Base-by-base conservation (phyloP, 2,329 filamentous ascomycete genomes). In the Coniella vitis region DNA sequence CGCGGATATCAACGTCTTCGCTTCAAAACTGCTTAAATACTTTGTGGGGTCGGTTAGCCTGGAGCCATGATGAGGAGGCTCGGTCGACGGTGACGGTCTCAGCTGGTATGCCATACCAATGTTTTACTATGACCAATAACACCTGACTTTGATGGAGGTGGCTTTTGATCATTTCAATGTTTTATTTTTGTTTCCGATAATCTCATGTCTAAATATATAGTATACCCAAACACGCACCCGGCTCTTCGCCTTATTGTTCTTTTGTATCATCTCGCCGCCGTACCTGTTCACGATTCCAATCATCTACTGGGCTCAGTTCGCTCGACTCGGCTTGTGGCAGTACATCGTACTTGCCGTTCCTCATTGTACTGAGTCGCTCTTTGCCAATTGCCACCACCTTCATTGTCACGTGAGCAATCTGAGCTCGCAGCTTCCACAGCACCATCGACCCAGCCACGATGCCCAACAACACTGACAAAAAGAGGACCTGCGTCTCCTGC, bases 401-500 rank as follows among this genome's bases (percentile, higher is more conserved):
- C 17, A 25, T 14, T 14, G 14, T 14, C 14, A 7, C 32, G 17
- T 7, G 19, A 7, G 31, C 14, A 19, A 44, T 17, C 41, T 35
- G 17, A 19, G 19, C n/a, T 4, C 41, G n/a, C 41, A 44, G 41
- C 41, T 19, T 36, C 21, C 19, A 44, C 19, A 44, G 31, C 31
- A 25, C 13, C 31, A 36, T 36, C 31, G 31, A 8, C 13, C 41
- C 41, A 32, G 12, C 32, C 21, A 44, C 17, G 41, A 44, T 20
- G 19, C 41, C 41, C 13, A 36, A 4, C 17, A 44, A 20, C 17
- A 44, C 32, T 9, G 41, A 44, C 14, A 17, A 36, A 31, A 44
- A 44, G 31, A 44, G 14, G 41, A 36, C 35, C 29, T 44, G 41
- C 31, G 32, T 36, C 31, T 44, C 41, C 20, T 36, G 41, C 41